These are phyloP conservation scores for Dactylis glomerata DNA, from an alignment of 176 grass and related monocot genomes.

Conservation along the genomic window DNA sequence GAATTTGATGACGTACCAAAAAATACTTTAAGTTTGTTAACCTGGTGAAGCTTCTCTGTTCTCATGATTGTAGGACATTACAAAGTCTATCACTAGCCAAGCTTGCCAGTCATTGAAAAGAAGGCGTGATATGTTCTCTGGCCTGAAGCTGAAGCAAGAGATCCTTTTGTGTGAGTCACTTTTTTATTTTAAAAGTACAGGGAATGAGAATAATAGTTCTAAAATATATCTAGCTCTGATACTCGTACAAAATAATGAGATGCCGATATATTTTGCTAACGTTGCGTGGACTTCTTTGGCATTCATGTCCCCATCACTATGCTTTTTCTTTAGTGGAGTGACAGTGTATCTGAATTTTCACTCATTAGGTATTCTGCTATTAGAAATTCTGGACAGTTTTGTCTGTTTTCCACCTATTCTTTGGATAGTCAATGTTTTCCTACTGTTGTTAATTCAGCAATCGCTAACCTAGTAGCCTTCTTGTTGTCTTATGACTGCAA, in stretches of 20 bases:
- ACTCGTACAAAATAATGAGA: constrained; percentile 7
- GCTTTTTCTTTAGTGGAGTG: neutral
- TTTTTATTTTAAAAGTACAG: neutral
- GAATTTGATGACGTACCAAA: neutral
- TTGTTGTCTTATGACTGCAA: neutral
- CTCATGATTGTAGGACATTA: constrained; percentile 71
- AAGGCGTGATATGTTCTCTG: constrained; percentile 85
- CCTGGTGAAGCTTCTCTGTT: constrained; percentile 18
- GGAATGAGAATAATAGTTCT: neutral
- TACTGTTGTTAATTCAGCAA: neutral
- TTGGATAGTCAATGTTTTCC: neutral
- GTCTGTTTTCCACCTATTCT: constrained; percentile 8
- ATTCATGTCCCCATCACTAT: neutral
- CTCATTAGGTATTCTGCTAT: neutral
- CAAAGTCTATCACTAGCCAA: constrained; percentile 75
- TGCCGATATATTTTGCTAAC: neutral
- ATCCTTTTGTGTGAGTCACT: constrained; percentile 87
- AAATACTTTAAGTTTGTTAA: constrained; percentile 3
- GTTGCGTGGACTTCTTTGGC: neutral
- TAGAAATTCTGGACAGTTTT: neutral
- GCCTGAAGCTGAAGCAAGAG: constrained; percentile 90
- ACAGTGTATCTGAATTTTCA: constrained; percentile 1
- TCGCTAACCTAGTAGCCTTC: neutral
- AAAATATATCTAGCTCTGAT: neutral
- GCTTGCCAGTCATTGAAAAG: constrained; percentile 84